Evolutionary conservation across 495 filamentous ascomycete genomes (phyloP), one percentile per base, ranked within the genome.

Genomic region (Ramalina peruviana): DNA sequence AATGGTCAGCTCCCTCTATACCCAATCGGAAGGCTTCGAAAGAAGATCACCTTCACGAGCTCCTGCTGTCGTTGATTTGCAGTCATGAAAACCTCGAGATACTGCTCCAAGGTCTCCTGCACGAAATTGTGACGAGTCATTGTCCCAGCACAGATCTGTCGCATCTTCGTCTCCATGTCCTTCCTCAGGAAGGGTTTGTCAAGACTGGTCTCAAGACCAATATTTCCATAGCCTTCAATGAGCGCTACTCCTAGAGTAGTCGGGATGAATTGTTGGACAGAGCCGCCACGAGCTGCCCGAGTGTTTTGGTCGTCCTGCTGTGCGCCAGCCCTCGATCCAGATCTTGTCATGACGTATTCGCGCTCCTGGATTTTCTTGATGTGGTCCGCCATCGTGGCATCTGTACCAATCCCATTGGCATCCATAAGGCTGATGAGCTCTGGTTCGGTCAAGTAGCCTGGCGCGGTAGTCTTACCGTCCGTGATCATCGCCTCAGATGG

Each of bases 381-480:
- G 62, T 98, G 92, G 56, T 98, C 92, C 0, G 92, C 90, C 93
- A 98, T 98, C 1, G 92, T 97, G 11, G 92, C 92, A 67, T 98
- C 92, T 4, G 92, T 98, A 15, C 92, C 92, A 57, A 98, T 98
- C 11, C 92, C 92, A 62, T 98, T 97, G 15, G 86, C 90, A 67
- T 98, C 93, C 92, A 98, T 98, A 20, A 98, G 73, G 4, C 82
- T 86, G 64, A 98, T 95, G n/a, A 98, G 71, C 61, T 97, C 92
- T 2, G 92, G 88, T 62, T 98, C 92, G 1, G 92, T 98, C 30
- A 98, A 67, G 58, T 93, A 95, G 12, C 75, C 79, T 0, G 93
- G 92, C 9, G 89, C 68, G 0, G 72, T 72, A 0, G 92, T 98
- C 63, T 90, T 83, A 15, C 92, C 90, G 51, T 94, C 88, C 13